A percentile compares a stretch with the other conserved stretches of the same genome.
Evolutionary conservation across 257 asterid species (phyloP).

Genomic region (Gentiana dahurica): DNA sequence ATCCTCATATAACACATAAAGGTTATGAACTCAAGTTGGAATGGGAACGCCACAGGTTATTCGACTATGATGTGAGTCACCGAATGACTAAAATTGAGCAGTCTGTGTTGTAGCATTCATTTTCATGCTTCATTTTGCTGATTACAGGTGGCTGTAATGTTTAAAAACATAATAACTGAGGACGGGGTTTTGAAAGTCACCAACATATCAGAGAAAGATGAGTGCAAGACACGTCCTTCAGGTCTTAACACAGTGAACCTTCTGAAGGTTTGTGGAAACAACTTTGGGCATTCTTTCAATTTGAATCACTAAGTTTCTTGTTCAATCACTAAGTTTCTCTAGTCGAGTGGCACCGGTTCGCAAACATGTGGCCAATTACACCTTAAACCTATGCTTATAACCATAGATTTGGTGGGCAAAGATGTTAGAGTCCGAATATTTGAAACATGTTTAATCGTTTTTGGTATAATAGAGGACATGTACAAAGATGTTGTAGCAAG

Average conservation of each 20-base stretch:
- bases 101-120: slow-evolving; percentile 4
- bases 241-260: slow-evolving; percentile 95
- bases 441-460: too few species aligned
- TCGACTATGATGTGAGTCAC: slow-evolving; percentile 68
- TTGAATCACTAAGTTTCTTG: not conserved
- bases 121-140: slow-evolving; percentile 15
- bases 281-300: slow-evolving; percentile 8
- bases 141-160: slow-evolving; percentile 62
- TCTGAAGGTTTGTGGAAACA: slow-evolving; percentile 51
- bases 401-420: too few species aligned
- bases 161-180: slow-evolving; percentile 44
- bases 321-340: not conserved
- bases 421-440: too few species aligned
- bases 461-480: too few species aligned
- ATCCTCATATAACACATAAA: slow-evolving; percentile 55
- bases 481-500: too few species aligned
- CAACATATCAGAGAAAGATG: slow-evolving; percentile 59
- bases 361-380: too few species aligned
- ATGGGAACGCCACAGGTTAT: slow-evolving; percentile 74
- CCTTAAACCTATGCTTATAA: too few species aligned
- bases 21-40: slow-evolving; percentile 83
- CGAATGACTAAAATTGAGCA: slow-evolving; percentile 4
- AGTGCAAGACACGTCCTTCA: slow-evolving; percentile 63
- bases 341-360: not conserved
- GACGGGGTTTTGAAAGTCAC: slow-evolving; percentile 52